Conservation (phyloP, 2,329 filamentous ascomycete genomes). For the Xylaria hypoxylon region DNA sequence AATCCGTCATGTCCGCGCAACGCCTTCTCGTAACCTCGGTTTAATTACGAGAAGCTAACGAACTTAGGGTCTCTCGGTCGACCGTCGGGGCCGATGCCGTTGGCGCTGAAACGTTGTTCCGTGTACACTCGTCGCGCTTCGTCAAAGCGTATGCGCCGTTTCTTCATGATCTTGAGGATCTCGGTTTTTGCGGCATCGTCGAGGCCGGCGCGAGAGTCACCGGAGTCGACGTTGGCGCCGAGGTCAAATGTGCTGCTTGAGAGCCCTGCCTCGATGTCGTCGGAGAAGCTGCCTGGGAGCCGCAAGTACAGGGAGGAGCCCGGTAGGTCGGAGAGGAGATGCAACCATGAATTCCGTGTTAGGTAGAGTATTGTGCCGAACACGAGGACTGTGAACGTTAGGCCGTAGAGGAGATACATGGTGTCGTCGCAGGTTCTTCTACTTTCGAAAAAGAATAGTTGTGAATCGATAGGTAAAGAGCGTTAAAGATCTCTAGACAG, state of each 20-base stretch:
- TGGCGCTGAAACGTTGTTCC: constrained; percentile 85
- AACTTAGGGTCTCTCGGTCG: constrained; percentile 92
- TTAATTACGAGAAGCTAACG: constrained; percentile 81
- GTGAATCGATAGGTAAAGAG: constrained; percentile 16
- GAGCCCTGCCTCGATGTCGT: constrained; percentile 89
- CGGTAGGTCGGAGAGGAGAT: constrained; percentile 64
- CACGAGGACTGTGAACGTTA: constrained; percentile 78
- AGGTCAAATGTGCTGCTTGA: constrained; percentile 87
- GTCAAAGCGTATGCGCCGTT: constrained; percentile 83
- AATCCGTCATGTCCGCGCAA: neutral
- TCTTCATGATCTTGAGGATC: constrained; percentile 92
- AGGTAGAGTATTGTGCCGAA: constrained; percentile 81
- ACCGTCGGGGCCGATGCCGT: constrained; percentile 90
- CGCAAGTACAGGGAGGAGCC: constrained; percentile 72
- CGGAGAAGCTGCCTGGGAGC: constrained; percentile 78
- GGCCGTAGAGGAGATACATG: constrained; percentile 80
- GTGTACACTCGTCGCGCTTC: constrained; percentile 89
- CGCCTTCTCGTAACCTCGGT: too few species aligned
- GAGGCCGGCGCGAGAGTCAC: constrained; percentile 82
- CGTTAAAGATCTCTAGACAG: neutral
- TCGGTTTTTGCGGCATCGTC: constrained; percentile 84
- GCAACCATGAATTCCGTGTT: constrained; percentile 82
- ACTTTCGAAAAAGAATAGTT: constrained; percentile 8
- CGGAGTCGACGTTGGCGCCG: constrained; percentile 79
- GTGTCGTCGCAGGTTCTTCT: constrained; percentile 23